Evolutionary conservation across 2,329 filamentous ascomycete species (phyloP), one percentile per base, ranked within the genome.

Genomic region (Orbilia blumenaviensis): DNA sequence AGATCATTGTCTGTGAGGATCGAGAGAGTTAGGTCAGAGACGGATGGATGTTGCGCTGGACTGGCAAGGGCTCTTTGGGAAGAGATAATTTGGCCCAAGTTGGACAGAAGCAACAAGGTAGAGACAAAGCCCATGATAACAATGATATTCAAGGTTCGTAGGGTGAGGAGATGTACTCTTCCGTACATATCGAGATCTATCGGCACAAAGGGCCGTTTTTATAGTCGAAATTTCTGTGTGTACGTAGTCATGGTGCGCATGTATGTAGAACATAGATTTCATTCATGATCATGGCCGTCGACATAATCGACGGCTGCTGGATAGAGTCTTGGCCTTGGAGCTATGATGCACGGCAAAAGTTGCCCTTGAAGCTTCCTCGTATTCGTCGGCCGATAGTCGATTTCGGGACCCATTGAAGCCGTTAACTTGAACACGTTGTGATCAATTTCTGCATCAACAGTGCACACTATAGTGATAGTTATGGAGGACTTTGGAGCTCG

Each of bases 1-100:
- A 72, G 23, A 16, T 72, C 67, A 46, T 72, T 72, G 14, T 72
- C 58, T 3, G 25, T 48, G 1, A 72, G 38, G 48, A 72, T 41
- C 3, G 67, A 72, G 3, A 72, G 46, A 36, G 67, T 72, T n/a
- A 72, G 48, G 23, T 64, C 58, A 9, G 14, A 21, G 32, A 38
- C 18, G n/a, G 48, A 21, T 18, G 7, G 7, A 10, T 4, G 2
- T 34, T 54, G 52, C n/a, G 52, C 32, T 3, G 52, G 52, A 12
- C n/a, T 56, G 18, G 52, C 52, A 3, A 56, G 52, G 14, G 23
- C 52, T 14, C 52, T 32, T 12, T 38, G 52, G 5, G 32, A 23
- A 4, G 52, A 56, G 12, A 56, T 16, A 8, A 56, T 14, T 5
- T 38, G 32, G 12, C 16, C 8, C 9, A 56, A n/a, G 12, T 23